Evolutionary conservation across 139 green algal genomes (phyloP), one percentile per base, ranked within the genome.

Genomic region (Tetratostichococcus sp.): DNA sequence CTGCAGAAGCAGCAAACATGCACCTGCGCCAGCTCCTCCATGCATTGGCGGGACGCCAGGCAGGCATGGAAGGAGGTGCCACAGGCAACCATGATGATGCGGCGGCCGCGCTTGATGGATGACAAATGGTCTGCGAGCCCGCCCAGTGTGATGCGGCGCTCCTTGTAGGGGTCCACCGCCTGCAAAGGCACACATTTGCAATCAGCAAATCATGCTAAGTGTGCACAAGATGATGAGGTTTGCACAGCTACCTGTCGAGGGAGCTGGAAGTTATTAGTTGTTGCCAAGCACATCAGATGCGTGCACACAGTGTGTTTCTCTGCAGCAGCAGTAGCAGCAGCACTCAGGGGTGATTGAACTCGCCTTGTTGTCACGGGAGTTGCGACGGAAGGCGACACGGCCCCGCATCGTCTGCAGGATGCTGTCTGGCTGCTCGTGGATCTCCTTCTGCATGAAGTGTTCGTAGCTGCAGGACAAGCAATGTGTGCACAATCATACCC

Each of bases 361-460:
- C 14, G 39, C 50, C 50, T 62, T 62, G 50, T 62, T 17, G 22
- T 62, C 50, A 17, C 14, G 19, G 11, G 50, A 62, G 17, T 62
- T 62, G 50, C 50, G 50, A 2, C 50, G 17, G 59, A 93, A 88
- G 73, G 89, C 83, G 31, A 95, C 86, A 25, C 91, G 82, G 17
- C 91, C 91, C 23, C 89, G 74, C 91, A 95, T 94, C 35, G 89
- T 96, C 66, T 94, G 86, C 67, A 88, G 69, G 30, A 99, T 78
- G 6, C 80, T 90, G 75, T 98, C 92, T 0, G 95, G 93, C 89
- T 99, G 95, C 85, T 99, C 95, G 77, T 95, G 88, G 77, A 98
- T 98, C 78, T 94, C 91, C 81, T 95, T 94, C 81, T 91, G 81
- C 94, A 98, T 98, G 90, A 91, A 98, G 83, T 98, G 91, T 19